These are phyloP conservation scores for Ustilago nuda DNA, from an alignment of 1,284 basidiomycete species.

Conservation along the genomic window DNA sequence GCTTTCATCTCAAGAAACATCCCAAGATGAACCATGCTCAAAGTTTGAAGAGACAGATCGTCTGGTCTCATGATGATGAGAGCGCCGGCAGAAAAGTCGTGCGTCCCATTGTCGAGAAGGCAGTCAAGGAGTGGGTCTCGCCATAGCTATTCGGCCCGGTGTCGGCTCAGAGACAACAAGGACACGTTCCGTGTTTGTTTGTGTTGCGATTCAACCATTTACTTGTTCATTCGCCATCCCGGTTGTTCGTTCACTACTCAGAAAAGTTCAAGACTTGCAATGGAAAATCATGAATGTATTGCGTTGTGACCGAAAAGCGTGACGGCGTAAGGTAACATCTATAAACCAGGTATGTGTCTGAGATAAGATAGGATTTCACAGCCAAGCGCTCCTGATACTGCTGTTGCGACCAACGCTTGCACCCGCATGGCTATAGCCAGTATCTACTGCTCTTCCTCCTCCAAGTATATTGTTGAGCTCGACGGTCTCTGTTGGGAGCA, in stretches of 20 bases:
- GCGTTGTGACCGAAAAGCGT: not conserved
- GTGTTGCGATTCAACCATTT: not conserved
- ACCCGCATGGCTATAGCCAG: not conserved
- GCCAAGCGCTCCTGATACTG: constrained; percentile 32
- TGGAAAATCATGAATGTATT: not conserved
- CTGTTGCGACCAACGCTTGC: constrained; percentile 9
- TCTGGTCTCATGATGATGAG: constrained; percentile 42
- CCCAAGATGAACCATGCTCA: constrained; percentile 15
- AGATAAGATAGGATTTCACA: constrained; percentile 7
- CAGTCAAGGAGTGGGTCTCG: constrained; percentile 49
- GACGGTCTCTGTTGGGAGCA: constrained; percentile 22
- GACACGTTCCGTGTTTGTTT: too few relatives aligned
- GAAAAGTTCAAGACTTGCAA: not conserved
- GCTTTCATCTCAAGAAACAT: constrained; percentile 28
- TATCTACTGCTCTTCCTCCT: not conserved
- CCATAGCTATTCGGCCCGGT: constrained; percentile 3
- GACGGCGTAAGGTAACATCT: not conserved
- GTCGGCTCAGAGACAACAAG: not conserved
- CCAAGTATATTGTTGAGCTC: constrained; percentile 10
- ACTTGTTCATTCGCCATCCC: too few relatives aligned
- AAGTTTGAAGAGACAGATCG: constrained; percentile 38
- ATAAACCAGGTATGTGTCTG: not conserved
- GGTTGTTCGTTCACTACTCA: not conserved
- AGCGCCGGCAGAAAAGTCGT: constrained; percentile 58
- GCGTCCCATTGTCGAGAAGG: constrained; percentile 59